These are phyloP conservation scores for Podaxis pistillaris DNA, from an alignment of 768 basidiomycete genomes.

Conservation along the genomic window DNA sequence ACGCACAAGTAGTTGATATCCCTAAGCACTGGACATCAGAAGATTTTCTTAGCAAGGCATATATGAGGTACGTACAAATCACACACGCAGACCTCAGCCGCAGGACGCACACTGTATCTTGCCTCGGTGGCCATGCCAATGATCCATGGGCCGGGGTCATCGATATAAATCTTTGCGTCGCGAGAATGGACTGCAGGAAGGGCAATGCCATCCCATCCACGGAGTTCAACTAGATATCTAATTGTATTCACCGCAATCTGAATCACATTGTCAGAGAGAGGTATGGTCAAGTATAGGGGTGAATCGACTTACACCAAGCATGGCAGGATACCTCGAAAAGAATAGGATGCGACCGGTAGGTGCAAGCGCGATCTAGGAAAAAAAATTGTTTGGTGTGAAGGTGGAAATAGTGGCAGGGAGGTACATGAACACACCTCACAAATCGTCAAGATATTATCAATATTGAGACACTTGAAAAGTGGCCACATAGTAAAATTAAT, in stretches of 20 bases:
- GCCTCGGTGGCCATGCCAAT: conserved; percentile 87
- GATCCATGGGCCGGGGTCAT: conserved; percentile 97
- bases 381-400: conserved; percentile 23
- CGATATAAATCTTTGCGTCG: conserved; percentile 90
- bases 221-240: conserved; percentile 88
- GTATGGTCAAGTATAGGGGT: background rate
- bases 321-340: conserved; percentile 84
- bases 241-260: conserved; percentile 88
- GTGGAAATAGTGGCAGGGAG: background rate
- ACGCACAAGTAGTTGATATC: conserved; percentile 79
- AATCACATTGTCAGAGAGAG: conserved; percentile 8
- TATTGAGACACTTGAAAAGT: conserved; percentile 86
- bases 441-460: conserved; percentile 91
- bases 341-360: conserved; percentile 87
- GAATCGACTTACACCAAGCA: conserved; percentile 68
- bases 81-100: conserved; percentile 82
- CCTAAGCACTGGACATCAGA: conserved; percentile 31
- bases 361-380: conserved; percentile 70
- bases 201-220: conserved; percentile 91
- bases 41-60: background rate
- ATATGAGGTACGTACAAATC: conserved; percentile 61
- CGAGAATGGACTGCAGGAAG: conserved; percentile 81
- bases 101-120: conserved; percentile 70
- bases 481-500: conserved; percentile 99
- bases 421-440: conserved; percentile 62